phyloP scores from a whole-genome alignment of 1,284 basidiomycete genomes.

The Moniliophthora roreri region DNA sequence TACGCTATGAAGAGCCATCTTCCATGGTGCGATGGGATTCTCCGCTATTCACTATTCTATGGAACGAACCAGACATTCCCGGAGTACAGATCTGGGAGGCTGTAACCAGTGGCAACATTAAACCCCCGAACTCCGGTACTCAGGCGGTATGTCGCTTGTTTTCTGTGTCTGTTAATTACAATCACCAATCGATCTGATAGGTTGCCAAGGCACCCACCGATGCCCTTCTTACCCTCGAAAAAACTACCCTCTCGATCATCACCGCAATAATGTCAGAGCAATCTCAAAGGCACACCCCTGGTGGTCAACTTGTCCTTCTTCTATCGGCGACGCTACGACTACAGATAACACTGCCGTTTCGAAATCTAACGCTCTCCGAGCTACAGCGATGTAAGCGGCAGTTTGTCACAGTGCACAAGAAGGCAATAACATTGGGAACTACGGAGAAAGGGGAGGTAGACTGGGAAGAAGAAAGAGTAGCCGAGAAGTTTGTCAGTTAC shows the following conservation, averaged over 20 bases:
- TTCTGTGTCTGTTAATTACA: background rate
- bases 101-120: slow-evolving; percentile 76
- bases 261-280: slow-evolving; percentile 67
- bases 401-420: slow-evolving; percentile 85
- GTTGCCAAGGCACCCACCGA: slow-evolving; percentile 77
- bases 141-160: slow-evolving; percentile 56
- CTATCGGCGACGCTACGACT: slow-evolving; percentile 40
- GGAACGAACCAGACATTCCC: slow-evolving; percentile 73
- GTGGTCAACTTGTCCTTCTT: slow-evolving; percentile 55
- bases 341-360: slow-evolving; percentile 59
- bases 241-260: slow-evolving; percentile 66
- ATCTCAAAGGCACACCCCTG: slow-evolving; percentile 40
- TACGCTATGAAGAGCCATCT: slow-evolving; percentile 93
- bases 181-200: slow-evolving; percentile 36
- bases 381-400: slow-evolving; percentile 86
- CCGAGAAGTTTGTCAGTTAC: slow-evolving; percentile 75
- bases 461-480: slow-evolving; percentile 76
- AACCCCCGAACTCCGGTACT: slow-evolving; percentile 88
- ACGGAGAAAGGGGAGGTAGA: slow-evolving; percentile 75
- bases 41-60: slow-evolving; percentile 84
- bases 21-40: slow-evolving; percentile 98
- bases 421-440: slow-evolving; percentile 83
- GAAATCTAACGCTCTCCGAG: slow-evolving; percentile 77
- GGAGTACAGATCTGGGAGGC: slow-evolving; percentile 79
- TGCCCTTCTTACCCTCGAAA: slow-evolving; percentile 77